Percentiles rank a stretch among this genome's conserved stretches.
Evolutionary conservation across 257 asterid species (phyloP).

Genomic region (Oldenlandia corymbosa): DNA sequence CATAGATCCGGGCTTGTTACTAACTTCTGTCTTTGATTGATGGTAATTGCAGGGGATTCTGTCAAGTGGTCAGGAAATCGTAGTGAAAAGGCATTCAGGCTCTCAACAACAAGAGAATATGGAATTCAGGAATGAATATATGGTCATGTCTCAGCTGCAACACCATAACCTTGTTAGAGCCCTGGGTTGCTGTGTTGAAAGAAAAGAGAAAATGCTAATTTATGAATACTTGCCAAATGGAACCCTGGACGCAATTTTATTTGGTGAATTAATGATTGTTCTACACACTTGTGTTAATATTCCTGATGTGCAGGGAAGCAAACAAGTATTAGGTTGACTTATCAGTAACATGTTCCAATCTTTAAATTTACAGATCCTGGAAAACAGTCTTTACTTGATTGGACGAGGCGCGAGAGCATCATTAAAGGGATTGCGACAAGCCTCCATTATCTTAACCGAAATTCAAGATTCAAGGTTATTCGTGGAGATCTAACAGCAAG

Average conservation of each 20-base stretch:
- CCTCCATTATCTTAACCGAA: conserved; percentile 18
- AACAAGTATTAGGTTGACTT: neutral
- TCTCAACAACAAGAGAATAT: neutral
- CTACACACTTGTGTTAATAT: neutral
- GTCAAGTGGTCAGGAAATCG: conserved; percentile 2
- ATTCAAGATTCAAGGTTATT: conserved; percentile 13
- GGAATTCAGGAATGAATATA: neutral
- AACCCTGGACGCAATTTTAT: neutral
- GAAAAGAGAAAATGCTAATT: neutral
- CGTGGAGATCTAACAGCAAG: conserved; percentile 23
- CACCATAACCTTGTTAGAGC: conserved; percentile 7
- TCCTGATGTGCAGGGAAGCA: neutral
- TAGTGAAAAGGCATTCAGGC: neutral
- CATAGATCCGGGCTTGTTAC: too few species aligned
- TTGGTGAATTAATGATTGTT: neutral
- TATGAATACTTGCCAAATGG: conserved; percentile 10
- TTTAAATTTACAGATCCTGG: neutral
- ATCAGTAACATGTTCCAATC: neutral
- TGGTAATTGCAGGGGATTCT: conserved; percentile 2
- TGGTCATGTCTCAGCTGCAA: neutral
- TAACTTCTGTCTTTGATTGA: neutral
- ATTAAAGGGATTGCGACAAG: conserved; percentile 16
- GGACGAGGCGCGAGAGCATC: conserved; percentile 11
- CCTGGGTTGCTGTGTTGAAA: conserved; percentile 4
- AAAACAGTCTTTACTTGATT: neutral